phyloP scores from a whole-genome alignment of 192 early-diverging fungal genomes.

The Physocladia obscura region DNA sequence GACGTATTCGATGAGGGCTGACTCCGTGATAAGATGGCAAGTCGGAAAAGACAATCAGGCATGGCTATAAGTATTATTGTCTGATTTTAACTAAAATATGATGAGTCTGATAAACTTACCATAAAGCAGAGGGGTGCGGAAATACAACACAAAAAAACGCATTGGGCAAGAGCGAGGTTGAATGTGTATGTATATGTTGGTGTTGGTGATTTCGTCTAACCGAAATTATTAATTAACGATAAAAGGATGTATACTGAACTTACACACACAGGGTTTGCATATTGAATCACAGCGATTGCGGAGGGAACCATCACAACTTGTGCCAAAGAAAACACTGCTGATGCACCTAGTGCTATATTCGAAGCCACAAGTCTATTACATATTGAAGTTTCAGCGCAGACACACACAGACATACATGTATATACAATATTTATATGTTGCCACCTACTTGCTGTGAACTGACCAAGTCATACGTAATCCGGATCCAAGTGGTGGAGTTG shows the following conservation, averaged over 20 bases:
- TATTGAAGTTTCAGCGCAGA: background rate
- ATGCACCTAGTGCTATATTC: background rate
- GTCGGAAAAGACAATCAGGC: conserved; percentile 11
- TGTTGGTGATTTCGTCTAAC: background rate
- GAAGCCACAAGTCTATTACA: background rate
- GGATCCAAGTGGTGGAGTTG: background rate
- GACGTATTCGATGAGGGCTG: background rate
- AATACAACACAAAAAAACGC: conserved; percentile 14
- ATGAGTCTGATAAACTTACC: background rate
- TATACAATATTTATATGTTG: background rate
- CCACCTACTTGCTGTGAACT: conserved; percentile 7
- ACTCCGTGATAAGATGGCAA: conserved; percentile 15
- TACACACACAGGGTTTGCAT: background rate
- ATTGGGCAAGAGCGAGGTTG: conserved; percentile 13
- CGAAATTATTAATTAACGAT: too few relatives aligned
- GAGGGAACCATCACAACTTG: conserved; percentile 15
- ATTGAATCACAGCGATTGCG: conserved; percentile 12
- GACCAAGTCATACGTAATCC: conserved; percentile 13
- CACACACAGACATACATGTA: background rate
- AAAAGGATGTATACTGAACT: too few relatives aligned
- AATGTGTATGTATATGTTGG: conserved; percentile 13
- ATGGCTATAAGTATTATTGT: background rate
- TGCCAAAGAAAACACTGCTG: background rate
- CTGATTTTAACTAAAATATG: background rate
- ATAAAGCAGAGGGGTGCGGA: conserved; percentile 14